Percentiles rank a stretch among this genome's conserved stretches.
Evolutionary conservation across 2,329 filamentous ascomycete genomes (phyloP).

Genomic region (Aspergillus calidoustus): DNA sequence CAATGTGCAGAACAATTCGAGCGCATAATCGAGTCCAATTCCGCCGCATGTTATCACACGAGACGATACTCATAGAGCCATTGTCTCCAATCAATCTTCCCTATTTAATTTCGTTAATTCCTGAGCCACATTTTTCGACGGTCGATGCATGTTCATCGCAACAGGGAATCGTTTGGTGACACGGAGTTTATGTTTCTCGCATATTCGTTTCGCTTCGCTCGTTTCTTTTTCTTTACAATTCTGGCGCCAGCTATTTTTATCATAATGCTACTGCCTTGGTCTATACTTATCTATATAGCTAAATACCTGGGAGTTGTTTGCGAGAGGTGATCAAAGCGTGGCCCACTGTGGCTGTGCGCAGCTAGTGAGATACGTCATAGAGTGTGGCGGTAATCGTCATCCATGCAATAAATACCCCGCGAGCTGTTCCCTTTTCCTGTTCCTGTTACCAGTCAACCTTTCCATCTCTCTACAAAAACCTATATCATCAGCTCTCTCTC

Average conservation of each 20-base stretch:
- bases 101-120: not conserved
- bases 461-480: not conserved
- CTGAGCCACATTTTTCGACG: not conserved
- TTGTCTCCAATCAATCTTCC: not conserved
- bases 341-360: constrained; percentile 34
- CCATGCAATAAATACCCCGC: constrained; percentile 23
- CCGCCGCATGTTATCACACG: not conserved
- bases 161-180: not conserved
- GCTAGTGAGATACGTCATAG: constrained; percentile 7
- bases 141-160: not conserved
- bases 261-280: constrained; percentile 21
- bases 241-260: constrained; percentile 13
- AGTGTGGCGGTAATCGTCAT: constrained; percentile 19
- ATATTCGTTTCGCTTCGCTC: not conserved
- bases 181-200: not conserved
- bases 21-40: constrained; percentile 13
- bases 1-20: constrained; percentile 38
- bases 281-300: not conserved
- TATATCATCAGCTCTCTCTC: not conserved
- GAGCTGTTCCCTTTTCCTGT: constrained; percentile 11
- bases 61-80: not conserved
- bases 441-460: constrained; percentile 6
- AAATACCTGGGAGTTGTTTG: not conserved
- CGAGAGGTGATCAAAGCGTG: not conserved
- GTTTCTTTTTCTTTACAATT: not conserved